Conservation (phyloP, 495 filamentous ascomycete species). For the Apiosordaria backusii region DNA sequence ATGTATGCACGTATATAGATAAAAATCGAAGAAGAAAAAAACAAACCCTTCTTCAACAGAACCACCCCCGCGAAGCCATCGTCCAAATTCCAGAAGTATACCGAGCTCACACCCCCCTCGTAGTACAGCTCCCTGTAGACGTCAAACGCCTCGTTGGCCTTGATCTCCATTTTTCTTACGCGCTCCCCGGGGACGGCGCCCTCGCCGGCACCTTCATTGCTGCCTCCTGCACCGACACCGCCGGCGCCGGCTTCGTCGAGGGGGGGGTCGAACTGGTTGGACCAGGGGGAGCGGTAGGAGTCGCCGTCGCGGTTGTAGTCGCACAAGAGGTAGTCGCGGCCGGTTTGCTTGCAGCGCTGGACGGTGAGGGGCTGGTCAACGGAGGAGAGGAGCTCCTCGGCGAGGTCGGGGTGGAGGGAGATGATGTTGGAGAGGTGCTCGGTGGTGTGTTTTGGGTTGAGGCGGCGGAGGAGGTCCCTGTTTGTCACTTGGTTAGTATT, state of each 20-base stretch:
- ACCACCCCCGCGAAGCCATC: conserved; percentile 97
- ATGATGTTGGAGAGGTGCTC: conserved; percentile 82
- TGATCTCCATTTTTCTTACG: conserved; percentile 88
- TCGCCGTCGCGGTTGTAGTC: conserved; percentile 99
- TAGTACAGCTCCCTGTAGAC: conserved; percentile 97
- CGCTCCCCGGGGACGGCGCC: conserved; percentile 78
- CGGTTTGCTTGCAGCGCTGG: conserved; percentile 78
- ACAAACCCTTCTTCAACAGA: conserved; percentile 85
- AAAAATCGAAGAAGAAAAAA: background rate
- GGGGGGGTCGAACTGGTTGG: conserved; percentile 93
- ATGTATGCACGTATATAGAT: background rate
- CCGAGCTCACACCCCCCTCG: conserved; percentile 89
- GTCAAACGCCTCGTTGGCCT: conserved; percentile 93
- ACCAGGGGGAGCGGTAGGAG: conserved; percentile 95
- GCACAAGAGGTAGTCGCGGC: conserved; percentile 94
- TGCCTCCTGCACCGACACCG: conserved; percentile 35
- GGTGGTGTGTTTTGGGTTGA: conserved; percentile 88
- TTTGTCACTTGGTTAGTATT: background rate
- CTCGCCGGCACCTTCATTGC: conserved; percentile 49
- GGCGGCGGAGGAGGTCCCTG: conserved; percentile 96
- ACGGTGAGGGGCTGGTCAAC: conserved; percentile 93
- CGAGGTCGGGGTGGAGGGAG: conserved; percentile 79
- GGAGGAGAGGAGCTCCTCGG: conserved; percentile 95
- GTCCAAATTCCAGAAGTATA: conserved; percentile 98
- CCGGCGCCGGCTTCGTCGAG: conserved; percentile 50